Percentiles rank a stretch among this genome's conserved stretches.
phyloP scores from a whole-genome alignment of 2,329 filamentous ascomycete species.

The Hypomyces perniciosus region DNA sequence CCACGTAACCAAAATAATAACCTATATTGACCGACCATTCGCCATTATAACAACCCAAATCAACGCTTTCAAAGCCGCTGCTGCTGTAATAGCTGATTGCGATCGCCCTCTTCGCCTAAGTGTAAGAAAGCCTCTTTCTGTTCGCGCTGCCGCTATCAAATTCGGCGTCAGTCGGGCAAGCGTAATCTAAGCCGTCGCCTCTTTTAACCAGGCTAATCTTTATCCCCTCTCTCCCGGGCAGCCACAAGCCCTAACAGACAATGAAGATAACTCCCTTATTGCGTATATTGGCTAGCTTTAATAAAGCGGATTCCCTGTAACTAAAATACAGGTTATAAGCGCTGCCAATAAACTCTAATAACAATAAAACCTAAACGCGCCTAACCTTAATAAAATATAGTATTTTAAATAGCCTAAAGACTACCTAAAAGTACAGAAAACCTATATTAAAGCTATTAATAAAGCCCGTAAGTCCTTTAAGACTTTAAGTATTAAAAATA shows the following conservation, averaged over 20 bases:
- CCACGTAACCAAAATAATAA: no score
- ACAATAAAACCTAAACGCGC: not conserved
- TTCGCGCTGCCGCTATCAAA: no score
- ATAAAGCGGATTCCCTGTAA: not conserved
- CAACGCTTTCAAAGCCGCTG: no score
- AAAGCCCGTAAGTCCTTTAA: not conserved
- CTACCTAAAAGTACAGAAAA: not conserved
- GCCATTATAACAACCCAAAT: no score
- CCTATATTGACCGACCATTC: no score
- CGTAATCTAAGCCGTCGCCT: no score
- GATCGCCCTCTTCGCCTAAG: no score
- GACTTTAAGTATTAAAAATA: not conserved
- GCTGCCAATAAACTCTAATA: not conserved
- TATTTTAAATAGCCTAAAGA: not conserved
- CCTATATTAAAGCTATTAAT: slow-evolving; percentile 1
- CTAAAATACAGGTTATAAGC: not conserved
- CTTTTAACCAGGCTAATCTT: no score
- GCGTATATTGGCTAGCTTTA: not conserved
- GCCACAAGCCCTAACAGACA: not conserved
- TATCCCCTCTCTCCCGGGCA: no score
- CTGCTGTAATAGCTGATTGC: no score
- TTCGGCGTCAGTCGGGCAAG: no score
- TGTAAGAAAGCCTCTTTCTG: no score
- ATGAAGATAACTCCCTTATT: not conserved
- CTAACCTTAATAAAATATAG: not conserved